Base-by-base conservation (phyloP, 2,329 filamentous ascomycete species). In the Parascedosporium putredinis region DNA sequence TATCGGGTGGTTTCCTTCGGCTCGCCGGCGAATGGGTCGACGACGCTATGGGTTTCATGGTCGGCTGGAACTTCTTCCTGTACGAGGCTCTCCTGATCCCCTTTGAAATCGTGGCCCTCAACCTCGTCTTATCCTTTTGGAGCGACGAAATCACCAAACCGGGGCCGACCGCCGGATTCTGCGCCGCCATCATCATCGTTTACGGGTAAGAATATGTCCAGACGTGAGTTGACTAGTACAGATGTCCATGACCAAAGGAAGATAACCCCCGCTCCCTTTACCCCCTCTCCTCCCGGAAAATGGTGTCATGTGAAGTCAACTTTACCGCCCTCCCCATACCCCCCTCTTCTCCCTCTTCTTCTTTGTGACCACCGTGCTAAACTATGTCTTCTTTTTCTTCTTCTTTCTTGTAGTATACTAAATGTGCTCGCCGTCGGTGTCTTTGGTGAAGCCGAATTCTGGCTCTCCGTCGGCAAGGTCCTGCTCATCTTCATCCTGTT, bases 391-490 rank as follows among this genome's bases (percentile, higher is more conserved):
- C n/a, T n/a, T 62, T 10, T 10, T 38, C 34, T 7, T 16, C 7
- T 10, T 5, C 5, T n/a, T n/a, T 65, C 79, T 0, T 85, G 89
- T 54, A 1, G 71, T 58, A 57, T 67, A 42, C 68, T 86, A 56
- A 86, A 87, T 56, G 58, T 85, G 36, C 74, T 85, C 53, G 79
- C 79, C 23, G 81, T 85, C 27, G 72, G 77, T 53, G 79, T 69
- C 65, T 86, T 81, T 57, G 83, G 83, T 54, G 82, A 86, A 60
- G 76, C 82, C 9, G 86, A 90, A 59, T 90, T 90, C 58, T 81
- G 75, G 74, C 67, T 81, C 2, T 74, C 76, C 2, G 66, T 64
- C 33, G 79, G 80, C 54, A 85, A 86, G 61, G 72, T 86, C 27
- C 62, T 86, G 20, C 70, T 86, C 42, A 83, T 84, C 55, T 68